phyloP scores from a whole-genome alignment of 2,329 filamentous ascomycete genomes.

The Ophiocordyceps polyrhachis-furcata region DNA sequence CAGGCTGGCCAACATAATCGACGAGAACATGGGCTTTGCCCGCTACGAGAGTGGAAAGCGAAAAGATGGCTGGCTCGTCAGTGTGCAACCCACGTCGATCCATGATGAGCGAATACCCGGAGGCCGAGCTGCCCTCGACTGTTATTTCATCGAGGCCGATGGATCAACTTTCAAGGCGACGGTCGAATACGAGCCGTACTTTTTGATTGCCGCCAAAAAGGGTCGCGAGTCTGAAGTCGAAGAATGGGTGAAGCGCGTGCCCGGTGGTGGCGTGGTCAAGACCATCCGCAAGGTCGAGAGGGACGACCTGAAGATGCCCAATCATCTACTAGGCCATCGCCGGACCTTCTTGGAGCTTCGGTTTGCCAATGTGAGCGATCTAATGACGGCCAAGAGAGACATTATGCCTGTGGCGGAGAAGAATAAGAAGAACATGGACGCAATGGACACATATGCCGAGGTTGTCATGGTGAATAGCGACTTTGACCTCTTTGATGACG shows the following conservation, averaged over 20 bases:
- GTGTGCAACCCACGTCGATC: conserved; percentile 79
- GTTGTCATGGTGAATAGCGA: conserved; percentile 71
- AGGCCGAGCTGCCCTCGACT: conserved; percentile 80
- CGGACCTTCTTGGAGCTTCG: conserved; percentile 72
- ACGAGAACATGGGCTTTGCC: conserved; percentile 86
- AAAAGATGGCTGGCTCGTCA: conserved; percentile 82
- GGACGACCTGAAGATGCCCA: conserved; percentile 88
- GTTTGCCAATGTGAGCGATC: conserved; percentile 73
- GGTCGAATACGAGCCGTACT: conserved; percentile 91
- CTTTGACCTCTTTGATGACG: conserved; percentile 93
- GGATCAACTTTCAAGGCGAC: conserved; percentile 88
- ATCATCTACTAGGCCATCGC: conserved; percentile 81
- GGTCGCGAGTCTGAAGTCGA: conserved; percentile 85
- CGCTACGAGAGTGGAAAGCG: conserved; percentile 75
- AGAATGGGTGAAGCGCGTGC: conserved; percentile 73
- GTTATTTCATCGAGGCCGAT: conserved; percentile 89
- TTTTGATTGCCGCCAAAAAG: conserved; percentile 75
- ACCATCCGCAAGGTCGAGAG: conserved; percentile 61
- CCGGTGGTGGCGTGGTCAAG: conserved; percentile 67
- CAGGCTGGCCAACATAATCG: conserved; percentile 69
- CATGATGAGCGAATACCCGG: conserved; percentile 69
- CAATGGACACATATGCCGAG: conserved; percentile 97
- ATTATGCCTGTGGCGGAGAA: conserved; percentile 86
- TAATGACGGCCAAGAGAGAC: conserved; percentile 67
- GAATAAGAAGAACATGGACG: conserved; percentile 90